phyloP scores from a whole-genome alignment of 1,284 basidiomycete species.

The Cryptococcus sp. region DNA sequence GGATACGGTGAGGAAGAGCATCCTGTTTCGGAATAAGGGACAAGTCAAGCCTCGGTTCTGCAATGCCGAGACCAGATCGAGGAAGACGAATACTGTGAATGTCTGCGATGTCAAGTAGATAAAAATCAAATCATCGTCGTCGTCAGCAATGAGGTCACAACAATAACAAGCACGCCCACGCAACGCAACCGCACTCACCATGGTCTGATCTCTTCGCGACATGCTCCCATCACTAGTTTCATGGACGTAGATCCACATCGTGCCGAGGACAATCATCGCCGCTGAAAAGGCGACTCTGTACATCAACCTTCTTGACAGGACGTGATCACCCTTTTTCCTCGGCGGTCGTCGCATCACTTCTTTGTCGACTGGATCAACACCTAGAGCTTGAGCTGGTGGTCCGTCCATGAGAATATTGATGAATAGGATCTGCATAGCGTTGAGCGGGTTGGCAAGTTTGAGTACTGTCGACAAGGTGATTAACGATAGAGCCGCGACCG shows the following conservation, averaged over 20 bases:
- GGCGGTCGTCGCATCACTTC: constrained; percentile 88
- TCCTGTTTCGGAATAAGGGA: constrained; percentile 74
- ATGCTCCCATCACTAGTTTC: constrained; percentile 79
- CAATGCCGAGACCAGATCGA: constrained; percentile 90
- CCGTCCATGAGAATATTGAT: constrained; percentile 99
- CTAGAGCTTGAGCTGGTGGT: constrained; percentile 93
- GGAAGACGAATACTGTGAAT: constrained; percentile 94
- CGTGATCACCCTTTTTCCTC: constrained; percentile 81
- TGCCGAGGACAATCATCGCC: constrained; percentile 83
- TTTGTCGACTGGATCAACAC: constrained; percentile 92
- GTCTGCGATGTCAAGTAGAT: constrained; percentile 60
- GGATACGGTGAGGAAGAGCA: constrained; percentile 84
- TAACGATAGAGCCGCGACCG: constrained; percentile 88
- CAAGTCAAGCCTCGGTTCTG: constrained; percentile 90
- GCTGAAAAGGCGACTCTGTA: constrained; percentile 86
- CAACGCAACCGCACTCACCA: constrained; percentile 62
- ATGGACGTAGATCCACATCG: constrained; percentile 81
- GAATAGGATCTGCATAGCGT: constrained; percentile 98
- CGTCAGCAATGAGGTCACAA: constrained; percentile 1
- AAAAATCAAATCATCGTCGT: background rate
- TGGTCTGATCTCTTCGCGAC: constrained; percentile 85
- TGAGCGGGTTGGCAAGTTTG: constrained; percentile 85
- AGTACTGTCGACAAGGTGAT: constrained; percentile 92
- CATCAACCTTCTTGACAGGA: constrained; percentile 73
- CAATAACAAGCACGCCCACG: background rate